A percentile compares a stretch with the other conserved stretches of the same genome.
These are phyloP conservation scores for Chlamydomonas urium DNA, from an alignment of 139 green algal genomes.

Conservation along the genomic window DNA sequence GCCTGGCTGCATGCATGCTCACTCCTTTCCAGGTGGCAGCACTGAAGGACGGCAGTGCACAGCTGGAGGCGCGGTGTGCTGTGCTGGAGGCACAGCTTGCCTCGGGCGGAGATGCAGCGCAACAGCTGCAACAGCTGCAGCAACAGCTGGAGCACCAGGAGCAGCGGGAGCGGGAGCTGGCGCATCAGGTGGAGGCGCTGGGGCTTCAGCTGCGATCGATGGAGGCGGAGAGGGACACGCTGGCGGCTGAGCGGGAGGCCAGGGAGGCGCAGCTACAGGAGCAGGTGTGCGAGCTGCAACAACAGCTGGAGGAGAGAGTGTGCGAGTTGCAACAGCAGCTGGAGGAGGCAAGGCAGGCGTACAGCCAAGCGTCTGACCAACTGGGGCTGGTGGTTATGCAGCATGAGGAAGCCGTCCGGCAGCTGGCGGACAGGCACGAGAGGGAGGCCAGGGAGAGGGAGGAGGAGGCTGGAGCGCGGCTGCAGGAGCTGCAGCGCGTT, in stretches of 20 bases:
- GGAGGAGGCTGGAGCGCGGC: background rate
- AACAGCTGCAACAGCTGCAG: background rate
- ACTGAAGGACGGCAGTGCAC: background rate
- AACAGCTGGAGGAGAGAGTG: background rate
- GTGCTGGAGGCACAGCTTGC: background rate
- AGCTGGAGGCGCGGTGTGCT: background rate
- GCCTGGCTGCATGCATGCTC: background rate
- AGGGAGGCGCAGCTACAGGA: background rate
- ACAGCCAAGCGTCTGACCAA: background rate
- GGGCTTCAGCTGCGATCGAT: conserved; percentile 63
- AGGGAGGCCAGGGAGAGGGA: background rate
- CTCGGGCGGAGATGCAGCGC: background rate
- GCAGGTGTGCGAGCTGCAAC: background rate
- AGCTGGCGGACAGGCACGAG: background rate
- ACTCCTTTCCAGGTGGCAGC: background rate
- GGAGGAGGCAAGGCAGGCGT: conserved; percentile 5
- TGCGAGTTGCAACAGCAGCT: background rate
- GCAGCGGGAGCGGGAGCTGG: conserved; percentile 30
- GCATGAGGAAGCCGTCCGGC: background rate
- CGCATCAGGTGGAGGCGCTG: conserved; percentile 72
- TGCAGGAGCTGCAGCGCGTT: background rate
- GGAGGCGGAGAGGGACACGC: background rate
- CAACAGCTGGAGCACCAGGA: background rate
- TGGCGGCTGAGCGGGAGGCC: background rate
- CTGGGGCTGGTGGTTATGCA: background rate